phyloP scores from a whole-genome alignment of 164 flowering plant species.

The Vitis labrusca region DNA sequence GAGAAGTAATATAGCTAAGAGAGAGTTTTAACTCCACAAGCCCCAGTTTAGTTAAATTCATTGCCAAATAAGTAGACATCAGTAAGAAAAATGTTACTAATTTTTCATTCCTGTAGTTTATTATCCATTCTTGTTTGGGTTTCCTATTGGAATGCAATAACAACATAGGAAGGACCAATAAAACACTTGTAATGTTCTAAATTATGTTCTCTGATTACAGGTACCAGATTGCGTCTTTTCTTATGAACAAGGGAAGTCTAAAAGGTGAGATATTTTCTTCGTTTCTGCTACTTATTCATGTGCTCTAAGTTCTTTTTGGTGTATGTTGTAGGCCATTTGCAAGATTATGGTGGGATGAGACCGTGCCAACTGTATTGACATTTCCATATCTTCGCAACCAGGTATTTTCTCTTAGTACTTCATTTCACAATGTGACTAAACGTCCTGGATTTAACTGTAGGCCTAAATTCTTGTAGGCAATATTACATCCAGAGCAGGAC shows the following conservation, averaged over 20 bases:
- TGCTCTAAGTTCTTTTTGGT: background rate
- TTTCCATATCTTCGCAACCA: conserved; percentile 34
- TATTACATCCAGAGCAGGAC: conserved; percentile 44
- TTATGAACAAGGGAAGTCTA: conserved; percentile 33
- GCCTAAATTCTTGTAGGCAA: conserved; percentile 10
- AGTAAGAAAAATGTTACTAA: too few species aligned
- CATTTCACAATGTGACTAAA: background rate
- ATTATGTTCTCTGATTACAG: conserved; percentile 12
- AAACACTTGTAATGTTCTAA: background rate
- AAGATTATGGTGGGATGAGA: conserved; percentile 59
- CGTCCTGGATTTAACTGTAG: background rate
- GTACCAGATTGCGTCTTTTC: conserved; percentile 34
- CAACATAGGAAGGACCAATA: too few species aligned
- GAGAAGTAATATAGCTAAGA: too few species aligned
- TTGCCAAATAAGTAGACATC: too few species aligned
- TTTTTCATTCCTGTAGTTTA: too few species aligned
- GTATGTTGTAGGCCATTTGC: conserved; percentile 38
- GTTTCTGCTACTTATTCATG: background rate
- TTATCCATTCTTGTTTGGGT: too few species aligned
- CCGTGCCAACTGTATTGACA: conserved; percentile 42
- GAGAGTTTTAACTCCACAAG: too few species aligned
- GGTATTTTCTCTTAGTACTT: conserved; percentile 20
- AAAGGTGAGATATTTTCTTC: conserved; percentile 22
- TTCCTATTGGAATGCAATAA: too few species aligned
- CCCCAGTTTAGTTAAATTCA: too few species aligned